Evolutionary conservation across 768 basidiomycete species (phyloP).

Genomic region (Agrocybe praecox): DNA sequence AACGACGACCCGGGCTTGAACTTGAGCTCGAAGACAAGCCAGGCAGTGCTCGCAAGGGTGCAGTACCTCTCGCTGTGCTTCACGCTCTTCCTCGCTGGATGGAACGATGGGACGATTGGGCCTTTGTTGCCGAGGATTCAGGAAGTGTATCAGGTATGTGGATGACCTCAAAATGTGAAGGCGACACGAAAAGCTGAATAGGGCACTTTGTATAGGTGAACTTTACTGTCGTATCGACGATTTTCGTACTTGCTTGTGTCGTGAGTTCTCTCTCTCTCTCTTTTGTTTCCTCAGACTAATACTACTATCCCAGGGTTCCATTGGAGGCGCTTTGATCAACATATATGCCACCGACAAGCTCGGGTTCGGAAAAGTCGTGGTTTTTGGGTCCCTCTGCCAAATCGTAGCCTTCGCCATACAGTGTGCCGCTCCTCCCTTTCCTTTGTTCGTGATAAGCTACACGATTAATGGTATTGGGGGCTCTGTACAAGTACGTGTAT

Average conservation of each 20-base stretch:
- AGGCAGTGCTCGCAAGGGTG: slow-evolving; percentile 27
- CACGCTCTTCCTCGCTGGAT: slow-evolving; percentile 65
- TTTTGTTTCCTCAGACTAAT: background rate
- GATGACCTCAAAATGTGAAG: background rate
- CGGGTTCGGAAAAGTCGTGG: slow-evolving; percentile 46
- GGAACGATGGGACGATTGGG: slow-evolving; percentile 79
- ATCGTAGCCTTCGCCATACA: slow-evolving; percentile 55
- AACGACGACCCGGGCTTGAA: background rate
- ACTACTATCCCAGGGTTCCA: slow-evolving; percentile 34
- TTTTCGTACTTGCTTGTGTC: slow-evolving; percentile 49
- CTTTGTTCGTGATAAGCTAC: slow-evolving; percentile 55
- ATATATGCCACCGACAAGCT: slow-evolving; percentile 36
- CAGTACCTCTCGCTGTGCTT: slow-evolving; percentile 61
- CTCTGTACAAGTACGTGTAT: slow-evolving; percentile 42
- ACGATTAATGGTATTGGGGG: slow-evolving; percentile 45
- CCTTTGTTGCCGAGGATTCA: slow-evolving; percentile 78
- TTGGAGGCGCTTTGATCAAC: slow-evolving; percentile 40
- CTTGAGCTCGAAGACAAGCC: background rate
- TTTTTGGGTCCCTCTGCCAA: slow-evolving; percentile 50
- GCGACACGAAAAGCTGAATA: no score
- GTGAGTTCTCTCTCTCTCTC: slow-evolving; percentile 26
- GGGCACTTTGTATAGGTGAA: no score
- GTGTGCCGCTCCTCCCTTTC: slow-evolving; percentile 63
- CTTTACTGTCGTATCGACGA: slow-evolving; percentile 58
- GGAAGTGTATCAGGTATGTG: slow-evolving; percentile 48